A percentile compares a stretch with the other conserved stretches of the same genome.
Conservation (phyloP, 805 yeast species). For the Starmerella tilneyi region DNA sequence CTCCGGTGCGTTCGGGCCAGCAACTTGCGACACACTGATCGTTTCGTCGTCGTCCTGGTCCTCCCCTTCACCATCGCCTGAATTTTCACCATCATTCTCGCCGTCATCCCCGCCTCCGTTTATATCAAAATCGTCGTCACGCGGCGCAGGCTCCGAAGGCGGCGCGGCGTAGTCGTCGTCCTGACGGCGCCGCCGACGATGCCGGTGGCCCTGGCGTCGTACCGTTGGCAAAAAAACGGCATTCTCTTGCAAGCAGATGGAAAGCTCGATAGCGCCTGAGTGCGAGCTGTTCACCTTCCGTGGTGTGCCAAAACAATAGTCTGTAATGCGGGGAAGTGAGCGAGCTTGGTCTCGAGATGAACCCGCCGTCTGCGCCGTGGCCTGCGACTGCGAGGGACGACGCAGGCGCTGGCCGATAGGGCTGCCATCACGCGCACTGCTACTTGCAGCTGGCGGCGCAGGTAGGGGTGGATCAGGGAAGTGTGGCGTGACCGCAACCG, state of each 20-base stretch:
- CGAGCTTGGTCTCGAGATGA: not conserved
- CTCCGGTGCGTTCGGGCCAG: slow-evolving; percentile 1
- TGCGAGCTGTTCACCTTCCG: slow-evolving; percentile 28
- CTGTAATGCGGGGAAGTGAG: slow-evolving; percentile 12
- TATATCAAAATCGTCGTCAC: too few relatives aligned
- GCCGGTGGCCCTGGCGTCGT: slow-evolving; percentile 8
- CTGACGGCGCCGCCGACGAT: not conserved
- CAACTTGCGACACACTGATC: slow-evolving; percentile 1
- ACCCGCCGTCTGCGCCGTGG: too few relatives aligned
- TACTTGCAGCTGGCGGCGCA: too few relatives aligned
- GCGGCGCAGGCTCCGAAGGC: slow-evolving; percentile 1
- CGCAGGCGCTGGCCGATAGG: not conserved
- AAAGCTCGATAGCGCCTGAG: slow-evolving; percentile 29
- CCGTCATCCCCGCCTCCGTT: not conserved
- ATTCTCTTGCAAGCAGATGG: slow-evolving; percentile 29
- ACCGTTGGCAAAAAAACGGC: slow-evolving; percentile 27
- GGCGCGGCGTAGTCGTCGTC: slow-evolving; percentile 5
- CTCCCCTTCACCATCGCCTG: not conserved
- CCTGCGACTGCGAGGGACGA: not conserved
- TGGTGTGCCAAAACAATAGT: slow-evolving; percentile 30
- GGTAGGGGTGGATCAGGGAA: too few relatives aligned
- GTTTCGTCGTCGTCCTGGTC: slow-evolving; percentile 3
- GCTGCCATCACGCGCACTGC: too few relatives aligned
- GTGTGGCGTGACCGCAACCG: too few relatives aligned
- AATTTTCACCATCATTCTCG: not conserved